Conservation (phyloP, 225 moss, liverwort and hornwort species). For the Ulota crispa region DNA sequence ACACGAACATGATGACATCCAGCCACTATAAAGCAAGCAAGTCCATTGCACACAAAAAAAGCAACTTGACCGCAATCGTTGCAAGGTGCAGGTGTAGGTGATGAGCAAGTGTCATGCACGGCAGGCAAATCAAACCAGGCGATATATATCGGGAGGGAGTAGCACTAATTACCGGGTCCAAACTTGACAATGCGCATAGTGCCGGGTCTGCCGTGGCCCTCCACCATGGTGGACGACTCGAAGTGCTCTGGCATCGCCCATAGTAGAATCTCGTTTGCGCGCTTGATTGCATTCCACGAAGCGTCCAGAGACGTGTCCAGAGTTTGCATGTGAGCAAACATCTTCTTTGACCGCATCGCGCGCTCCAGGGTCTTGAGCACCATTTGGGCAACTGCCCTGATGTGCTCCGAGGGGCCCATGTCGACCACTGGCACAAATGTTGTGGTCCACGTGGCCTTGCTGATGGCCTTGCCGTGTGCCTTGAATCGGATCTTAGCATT, state of each 20-base stretch:
- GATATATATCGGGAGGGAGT: too few species aligned
- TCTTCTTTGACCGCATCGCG: not conserved
- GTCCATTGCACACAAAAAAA: too few species aligned
- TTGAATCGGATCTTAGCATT: slow-evolving; percentile 29
- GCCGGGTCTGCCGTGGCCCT: slow-evolving; percentile 27
- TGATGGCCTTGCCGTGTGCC: not conserved
- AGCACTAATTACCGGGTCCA: slow-evolving; percentile 18
- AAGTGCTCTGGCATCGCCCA: slow-evolving; percentile 24
- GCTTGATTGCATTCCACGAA: slow-evolving; percentile 20
- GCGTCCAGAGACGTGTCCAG: slow-evolving; percentile 3
- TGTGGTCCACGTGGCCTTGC: slow-evolving; percentile 33
- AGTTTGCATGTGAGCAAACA: slow-evolving; percentile 6
- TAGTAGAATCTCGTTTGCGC: slow-evolving; percentile 23
- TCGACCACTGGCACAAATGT: slow-evolving; percentile 20
- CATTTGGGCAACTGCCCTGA: not conserved
- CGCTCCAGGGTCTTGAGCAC: slow-evolving; percentile 30
- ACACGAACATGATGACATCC: too few species aligned
- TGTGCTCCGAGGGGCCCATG: slow-evolving; percentile 27
- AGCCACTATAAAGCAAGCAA: too few species aligned
- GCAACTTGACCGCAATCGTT: too few species aligned
- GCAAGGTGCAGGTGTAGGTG: not conserved
- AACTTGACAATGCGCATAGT: slow-evolving; percentile 31
- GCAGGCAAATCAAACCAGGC: too few species aligned
- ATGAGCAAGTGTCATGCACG: not conserved
- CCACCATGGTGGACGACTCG: slow-evolving; percentile 5